Evolutionary conservation across 2,329 filamentous ascomycete genomes (phyloP).

Genomic region (Scedosporium aurantiacum): DNA sequence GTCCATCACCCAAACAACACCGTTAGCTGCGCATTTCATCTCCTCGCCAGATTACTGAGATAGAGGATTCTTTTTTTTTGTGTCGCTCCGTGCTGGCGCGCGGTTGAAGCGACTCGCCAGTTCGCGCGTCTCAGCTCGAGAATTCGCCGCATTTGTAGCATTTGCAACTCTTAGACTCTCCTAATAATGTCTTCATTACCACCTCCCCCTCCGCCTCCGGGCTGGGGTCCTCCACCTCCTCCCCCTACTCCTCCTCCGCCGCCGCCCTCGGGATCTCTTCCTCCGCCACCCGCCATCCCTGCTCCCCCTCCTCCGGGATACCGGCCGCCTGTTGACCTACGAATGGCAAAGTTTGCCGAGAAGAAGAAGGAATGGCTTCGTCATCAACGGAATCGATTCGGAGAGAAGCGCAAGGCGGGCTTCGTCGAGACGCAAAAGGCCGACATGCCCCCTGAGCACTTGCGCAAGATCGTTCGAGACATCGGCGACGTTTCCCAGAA

Average conservation of each 20-base stretch:
- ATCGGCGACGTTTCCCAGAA: conserved; percentile 99
- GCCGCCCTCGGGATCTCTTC: conserved; percentile 42
- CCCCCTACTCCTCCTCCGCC: conserved; percentile 45
- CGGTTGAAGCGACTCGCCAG: conserved; percentile 2
- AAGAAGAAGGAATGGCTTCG: conserved; percentile 99
- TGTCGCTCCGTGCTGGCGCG: conserved; percentile 5
- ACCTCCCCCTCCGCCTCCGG: conserved; percentile 46
- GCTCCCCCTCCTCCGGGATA: conserved; percentile 79
- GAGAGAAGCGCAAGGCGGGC: conserved; percentile 91
- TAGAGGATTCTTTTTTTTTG: not conserved
- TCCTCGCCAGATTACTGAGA: not conserved
- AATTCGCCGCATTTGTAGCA: not conserved
- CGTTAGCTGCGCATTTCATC: not conserved
- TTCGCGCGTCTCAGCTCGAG: conserved; percentile 5
- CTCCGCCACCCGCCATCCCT: conserved; percentile 44
- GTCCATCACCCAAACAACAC: conserved; percentile 1
- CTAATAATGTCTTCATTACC: conserved; percentile 38
- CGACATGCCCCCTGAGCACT: conserved; percentile 95
- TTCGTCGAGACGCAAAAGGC: conserved; percentile 98
- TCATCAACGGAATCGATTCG: conserved; percentile 80
- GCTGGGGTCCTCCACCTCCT: conserved; percentile 39
- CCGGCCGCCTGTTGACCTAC: conserved; percentile 67
- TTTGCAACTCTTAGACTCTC: not conserved
- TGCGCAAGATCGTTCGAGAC: conserved; percentile 96
- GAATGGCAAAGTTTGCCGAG: conserved; percentile 87